phyloP scores from a whole-genome alignment of 257 asterid genomes.

The Petunia axillaris region DNA sequence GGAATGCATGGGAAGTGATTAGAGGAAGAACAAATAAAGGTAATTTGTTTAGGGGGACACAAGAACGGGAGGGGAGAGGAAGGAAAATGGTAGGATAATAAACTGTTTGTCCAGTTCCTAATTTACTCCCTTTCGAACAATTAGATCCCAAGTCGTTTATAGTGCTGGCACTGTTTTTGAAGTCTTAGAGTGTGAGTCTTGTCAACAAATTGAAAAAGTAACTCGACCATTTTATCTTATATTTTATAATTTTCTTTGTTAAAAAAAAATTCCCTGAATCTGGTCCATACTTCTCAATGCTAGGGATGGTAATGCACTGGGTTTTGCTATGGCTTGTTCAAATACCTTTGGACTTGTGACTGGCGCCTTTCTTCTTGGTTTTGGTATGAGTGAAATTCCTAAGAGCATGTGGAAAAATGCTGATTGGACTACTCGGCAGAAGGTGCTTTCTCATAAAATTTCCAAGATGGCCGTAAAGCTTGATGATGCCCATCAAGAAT shows the following conservation, averaged over 20 bases:
- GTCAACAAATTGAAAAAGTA: not conserved
- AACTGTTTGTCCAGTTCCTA: not conserved
- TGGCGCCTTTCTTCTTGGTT: constrained; percentile 99
- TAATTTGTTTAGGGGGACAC: not conserved
- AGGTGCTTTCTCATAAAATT: constrained; percentile 92
- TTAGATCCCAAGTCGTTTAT: not conserved
- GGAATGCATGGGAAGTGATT: not conserved
- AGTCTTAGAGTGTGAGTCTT: not conserved
- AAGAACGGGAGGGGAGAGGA: not conserved
- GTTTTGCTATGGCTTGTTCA: constrained; percentile 98
- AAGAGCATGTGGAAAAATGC: constrained; percentile 92
- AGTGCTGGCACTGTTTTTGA: constrained; percentile 6
- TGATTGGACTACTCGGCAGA: constrained; percentile 96
- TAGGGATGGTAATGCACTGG: constrained; percentile 75
- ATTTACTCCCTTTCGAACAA: not conserved
- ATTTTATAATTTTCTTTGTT: not conserved
- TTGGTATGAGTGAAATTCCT: constrained; percentile 97
- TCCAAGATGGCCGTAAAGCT: constrained; percentile 95
- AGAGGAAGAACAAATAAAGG: not conserved
- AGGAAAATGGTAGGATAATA: not conserved
- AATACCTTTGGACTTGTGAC: constrained; percentile 99
- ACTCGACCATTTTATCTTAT: constrained; percentile 4
- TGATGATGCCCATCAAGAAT: constrained; percentile 95
- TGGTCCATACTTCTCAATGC: constrained; percentile 36
- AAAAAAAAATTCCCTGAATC: not conserved